Evolutionary conservation across 768 basidiomycete species (phyloP), one percentile per base, ranked within the genome.

Genomic region (Lentinula detonsa): DNA sequence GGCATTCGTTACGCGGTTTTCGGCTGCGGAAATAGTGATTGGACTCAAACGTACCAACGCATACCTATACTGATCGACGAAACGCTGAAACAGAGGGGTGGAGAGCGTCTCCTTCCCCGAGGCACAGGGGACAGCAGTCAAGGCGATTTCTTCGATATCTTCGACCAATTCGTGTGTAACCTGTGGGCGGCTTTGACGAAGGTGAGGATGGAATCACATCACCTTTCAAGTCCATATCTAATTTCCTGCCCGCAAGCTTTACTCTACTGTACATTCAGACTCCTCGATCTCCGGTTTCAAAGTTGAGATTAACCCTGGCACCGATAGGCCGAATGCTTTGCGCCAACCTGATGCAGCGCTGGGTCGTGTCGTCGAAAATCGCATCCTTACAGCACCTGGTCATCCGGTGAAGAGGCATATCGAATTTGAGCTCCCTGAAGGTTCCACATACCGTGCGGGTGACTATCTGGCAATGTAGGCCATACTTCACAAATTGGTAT

Each of bases 1-100:
- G 69, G 71, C 49, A 72, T 77, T 18, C 67, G 69, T 31, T 82
- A 73, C 59, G 76, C 75, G 2, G 78, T 82, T 23, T 81, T 82
- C 56, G 81, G 80, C 2, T 80, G 78, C 62, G 81, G 81, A 4
- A 78, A 82, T 67, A 71, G 70, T 46, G 81, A 82, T 63, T 82
- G 81, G 80, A 72, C 72, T 16, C 65, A 71, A 39, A 81, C 80
- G 3, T 82, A 72, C 67, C 79, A 81, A 65, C 73, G 74, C 15
- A 75, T 82, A 28, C 81, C 81, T 2, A 73, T 35, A 39, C 65
- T 78, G 6, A 67, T 75, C 60, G 80, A 81, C 65, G 66, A 69
- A n/a, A 37, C 64, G 28, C 60, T 70, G 16, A 70, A 77, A 21
- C 68, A 66, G 37, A 68, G 67, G 49, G 80, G 80, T 1, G 80